Conservation (phyloP, 176 grass and related monocot genomes). For the Oryza nivara region DNA sequence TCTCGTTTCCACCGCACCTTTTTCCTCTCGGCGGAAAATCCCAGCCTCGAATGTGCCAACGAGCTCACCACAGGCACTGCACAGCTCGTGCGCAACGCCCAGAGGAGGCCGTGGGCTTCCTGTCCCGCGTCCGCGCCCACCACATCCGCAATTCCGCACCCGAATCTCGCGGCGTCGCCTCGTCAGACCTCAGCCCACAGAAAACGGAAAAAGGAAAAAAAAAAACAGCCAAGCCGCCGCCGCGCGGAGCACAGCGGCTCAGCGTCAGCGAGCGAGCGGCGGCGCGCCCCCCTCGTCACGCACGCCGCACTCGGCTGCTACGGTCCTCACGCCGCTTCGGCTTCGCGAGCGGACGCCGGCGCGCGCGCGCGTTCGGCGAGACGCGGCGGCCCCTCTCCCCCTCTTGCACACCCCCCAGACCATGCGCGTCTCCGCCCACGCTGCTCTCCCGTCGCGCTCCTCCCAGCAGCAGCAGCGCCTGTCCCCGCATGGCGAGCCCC, state of each 20-base stretch:
- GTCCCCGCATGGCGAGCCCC: slow-evolving; percentile 41
- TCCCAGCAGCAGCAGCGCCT: not conserved
- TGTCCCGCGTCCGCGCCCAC: not conserved
- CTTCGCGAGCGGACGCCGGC: not conserved
- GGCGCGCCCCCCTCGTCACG: not conserved
- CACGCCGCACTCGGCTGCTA: not conserved
- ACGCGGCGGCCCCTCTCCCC: not conserved
- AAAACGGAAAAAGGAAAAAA: not conserved
- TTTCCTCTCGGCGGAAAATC: not conserved
- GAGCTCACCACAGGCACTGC: not conserved
- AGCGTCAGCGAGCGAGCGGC: not conserved
- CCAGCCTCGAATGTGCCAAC: not conserved
- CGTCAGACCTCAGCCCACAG: not conserved
- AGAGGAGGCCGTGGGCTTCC: not conserved
- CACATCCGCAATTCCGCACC: slow-evolving; percentile 29
- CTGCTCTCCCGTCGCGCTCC: not conserved
- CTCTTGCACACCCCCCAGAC: slow-evolving; percentile 11
- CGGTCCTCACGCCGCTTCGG: not conserved
- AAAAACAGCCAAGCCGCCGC: not conserved
- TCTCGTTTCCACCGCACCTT: not conserved
- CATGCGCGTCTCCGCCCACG: slow-evolving; percentile 42
- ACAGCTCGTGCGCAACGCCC: too few species aligned
- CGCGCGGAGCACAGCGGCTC: not conserved
- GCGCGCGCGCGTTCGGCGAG: slow-evolving; percentile 5
- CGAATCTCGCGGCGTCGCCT: slow-evolving; percentile 41